Conservation (phyloP, 2,329 filamentous ascomycete genomes). For the Alternaria sp. region DNA sequence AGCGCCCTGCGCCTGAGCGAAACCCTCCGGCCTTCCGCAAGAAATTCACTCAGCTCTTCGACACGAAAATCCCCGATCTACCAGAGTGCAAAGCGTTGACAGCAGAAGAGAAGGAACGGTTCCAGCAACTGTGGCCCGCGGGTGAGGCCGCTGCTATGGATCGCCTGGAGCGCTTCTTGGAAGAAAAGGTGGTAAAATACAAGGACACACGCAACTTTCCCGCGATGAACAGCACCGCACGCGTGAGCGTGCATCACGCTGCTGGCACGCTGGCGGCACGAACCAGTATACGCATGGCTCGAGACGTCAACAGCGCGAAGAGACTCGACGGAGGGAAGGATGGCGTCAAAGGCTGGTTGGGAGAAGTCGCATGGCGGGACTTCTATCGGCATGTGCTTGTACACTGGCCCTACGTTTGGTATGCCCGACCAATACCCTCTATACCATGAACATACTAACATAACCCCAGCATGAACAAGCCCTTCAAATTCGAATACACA, state of each 20-base stretch:
- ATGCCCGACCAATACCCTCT: slow-evolving; percentile 32
- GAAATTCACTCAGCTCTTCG: slow-evolving; percentile 53
- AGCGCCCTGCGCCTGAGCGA: slow-evolving; percentile 62
- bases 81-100: slow-evolving; percentile 68
- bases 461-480: slow-evolving; percentile 68
- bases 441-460: neutral
- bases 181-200: slow-evolving; percentile 53
- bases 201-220: slow-evolving; percentile 52
- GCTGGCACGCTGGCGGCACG: slow-evolving; percentile 55
- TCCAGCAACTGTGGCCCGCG: slow-evolving; percentile 53
- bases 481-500: slow-evolving; percentile 83
- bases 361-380: slow-evolving; percentile 60
- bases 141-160: slow-evolving; percentile 53
- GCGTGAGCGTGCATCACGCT: slow-evolving; percentile 54
- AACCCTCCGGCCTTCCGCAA: slow-evolving; percentile 61
- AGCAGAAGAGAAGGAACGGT: slow-evolving; percentile 45
- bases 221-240: slow-evolving; percentile 48
- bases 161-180: slow-evolving; percentile 51
- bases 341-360: slow-evolving; percentile 55
- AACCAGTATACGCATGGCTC: slow-evolving; percentile 59
- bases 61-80: slow-evolving; percentile 47
- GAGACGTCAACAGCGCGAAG: slow-evolving; percentile 52
- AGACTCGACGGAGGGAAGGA: slow-evolving; percentile 60
- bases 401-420: slow-evolving; percentile 84
- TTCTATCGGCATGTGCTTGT: slow-evolving; percentile 70